Evolutionary conservation across 306 rosid genomes (phyloP).

Genomic region (Quercus berberidifolia): DNA sequence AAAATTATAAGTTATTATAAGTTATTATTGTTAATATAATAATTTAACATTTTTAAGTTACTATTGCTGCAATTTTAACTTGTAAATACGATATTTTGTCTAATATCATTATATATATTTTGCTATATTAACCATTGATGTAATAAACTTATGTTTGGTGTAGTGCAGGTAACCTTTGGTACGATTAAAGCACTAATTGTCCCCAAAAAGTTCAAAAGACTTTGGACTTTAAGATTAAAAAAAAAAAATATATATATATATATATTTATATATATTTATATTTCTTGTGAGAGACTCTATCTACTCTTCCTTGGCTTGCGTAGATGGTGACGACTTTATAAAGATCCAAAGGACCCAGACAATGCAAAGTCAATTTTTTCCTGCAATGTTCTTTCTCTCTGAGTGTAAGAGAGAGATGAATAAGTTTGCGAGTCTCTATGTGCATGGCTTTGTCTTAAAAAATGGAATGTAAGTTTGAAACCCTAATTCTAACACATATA

Average conservation of each 20-base stretch:
- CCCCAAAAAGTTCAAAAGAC: constrained; percentile 35
- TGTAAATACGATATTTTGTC: accelerated
- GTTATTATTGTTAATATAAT: no score
- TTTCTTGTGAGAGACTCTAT: constrained; percentile 23
- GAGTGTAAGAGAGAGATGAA: neutral
- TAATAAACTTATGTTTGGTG: no score
- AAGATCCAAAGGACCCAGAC: neutral
- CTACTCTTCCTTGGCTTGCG: constrained; percentile 16
- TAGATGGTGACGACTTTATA: constrained; percentile 21
- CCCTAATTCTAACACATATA: constrained; percentile 3
- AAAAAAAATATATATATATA: neutral
- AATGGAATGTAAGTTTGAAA: neutral
- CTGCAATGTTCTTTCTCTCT: constrained; percentile 1
- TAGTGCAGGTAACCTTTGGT: no score
- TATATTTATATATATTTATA: no score
- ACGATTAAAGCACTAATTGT: constrained; percentile 16
- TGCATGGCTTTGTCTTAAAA: neutral
- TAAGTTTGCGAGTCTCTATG: neutral
- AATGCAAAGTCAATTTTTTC: constrained; percentile 17
- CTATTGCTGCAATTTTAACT: no score
- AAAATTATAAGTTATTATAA: no score
- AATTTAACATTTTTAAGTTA: no score
- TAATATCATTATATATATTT: no score
- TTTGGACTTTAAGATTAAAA: constrained; percentile 3
- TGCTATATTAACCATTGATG: accelerated